A percentile compares a stretch with the other conserved stretches of the same genome.
phyloP scores from a whole-genome alignment of 108 stramenopile genomes.

The Schizochytrium sp. region DNA sequence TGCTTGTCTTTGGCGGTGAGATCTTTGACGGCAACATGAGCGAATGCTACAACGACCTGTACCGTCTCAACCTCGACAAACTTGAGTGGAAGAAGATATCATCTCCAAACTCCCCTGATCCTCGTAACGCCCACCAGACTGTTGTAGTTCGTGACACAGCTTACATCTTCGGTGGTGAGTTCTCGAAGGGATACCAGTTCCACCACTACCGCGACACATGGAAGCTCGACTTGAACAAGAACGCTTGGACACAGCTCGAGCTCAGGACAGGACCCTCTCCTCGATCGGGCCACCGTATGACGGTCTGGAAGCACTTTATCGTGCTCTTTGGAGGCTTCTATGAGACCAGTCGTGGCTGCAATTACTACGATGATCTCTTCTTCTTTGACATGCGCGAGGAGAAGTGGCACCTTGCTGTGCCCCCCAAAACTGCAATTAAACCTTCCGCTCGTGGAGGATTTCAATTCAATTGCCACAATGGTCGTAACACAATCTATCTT shows the following conservation, averaged over 20 bases:
- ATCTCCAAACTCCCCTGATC: slow-evolving; percentile 75
- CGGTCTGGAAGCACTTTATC: slow-evolving; percentile 74
- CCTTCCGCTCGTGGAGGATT: slow-evolving; percentile 70
- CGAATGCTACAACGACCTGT: slow-evolving; percentile 76
- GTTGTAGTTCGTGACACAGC: slow-evolving; percentile 70
- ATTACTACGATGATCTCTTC: slow-evolving; percentile 74
- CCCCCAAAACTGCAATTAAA: slow-evolving; percentile 3
- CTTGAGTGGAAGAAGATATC: slow-evolving; percentile 73
- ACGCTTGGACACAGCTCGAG: slow-evolving; percentile 71
- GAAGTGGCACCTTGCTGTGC: slow-evolving; percentile 63
- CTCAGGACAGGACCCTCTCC: slow-evolving; percentile 69
- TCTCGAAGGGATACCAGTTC: slow-evolving; percentile 76
- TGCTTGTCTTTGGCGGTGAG: slow-evolving; percentile 77
- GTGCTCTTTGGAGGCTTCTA: slow-evolving; percentile 78
- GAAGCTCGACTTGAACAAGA: slow-evolving; percentile 70
- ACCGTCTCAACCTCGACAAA: slow-evolving; percentile 68
- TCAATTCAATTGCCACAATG: slow-evolving; percentile 66
- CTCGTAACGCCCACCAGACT: slow-evolving; percentile 76
- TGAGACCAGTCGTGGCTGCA: slow-evolving; percentile 63
- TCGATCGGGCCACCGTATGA: slow-evolving; percentile 75
- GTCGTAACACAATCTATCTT: slow-evolving; percentile 66
- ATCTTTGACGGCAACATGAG: slow-evolving; percentile 73
- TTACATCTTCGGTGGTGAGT: slow-evolving; percentile 79
- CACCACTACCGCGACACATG: slow-evolving; percentile 78
- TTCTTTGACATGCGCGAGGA: slow-evolving; percentile 71